Percentiles rank a stretch among this genome's conserved stretches.
Conservation (phyloP, 768 basidiomycete species). For the Tubosaeta brunneosetosa region DNA sequence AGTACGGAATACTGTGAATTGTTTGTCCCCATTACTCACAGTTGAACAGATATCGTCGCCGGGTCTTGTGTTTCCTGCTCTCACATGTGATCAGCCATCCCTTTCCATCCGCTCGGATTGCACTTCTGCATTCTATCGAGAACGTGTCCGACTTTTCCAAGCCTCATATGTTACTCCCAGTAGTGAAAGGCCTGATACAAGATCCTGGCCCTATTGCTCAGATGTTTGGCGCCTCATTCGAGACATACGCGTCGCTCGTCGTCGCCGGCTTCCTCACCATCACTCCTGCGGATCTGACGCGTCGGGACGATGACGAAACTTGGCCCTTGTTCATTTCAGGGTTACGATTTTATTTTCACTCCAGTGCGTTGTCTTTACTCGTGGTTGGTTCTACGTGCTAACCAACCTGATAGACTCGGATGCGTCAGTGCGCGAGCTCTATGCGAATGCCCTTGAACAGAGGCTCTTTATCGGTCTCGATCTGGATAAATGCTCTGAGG, state of each 20-base stretch:
- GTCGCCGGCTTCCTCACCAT: constrained; percentile 52
- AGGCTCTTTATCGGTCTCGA: constrained; percentile 55
- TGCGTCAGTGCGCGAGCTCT: constrained; percentile 34
- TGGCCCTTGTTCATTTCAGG: constrained; percentile 52
- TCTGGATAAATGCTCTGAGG: constrained; percentile 47
- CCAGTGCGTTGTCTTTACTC: constrained; percentile 37
- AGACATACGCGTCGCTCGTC: constrained; percentile 29
- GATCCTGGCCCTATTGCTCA: constrained; percentile 23
- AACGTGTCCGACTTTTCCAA: constrained; percentile 40
- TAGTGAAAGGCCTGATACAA: constrained; percentile 41
- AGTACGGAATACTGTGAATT: constrained; percentile 36
- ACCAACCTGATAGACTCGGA: constrained; percentile 34
- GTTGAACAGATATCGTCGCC: constrained; percentile 56
- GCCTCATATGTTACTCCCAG: constrained; percentile 54
- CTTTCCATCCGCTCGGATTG: constrained; percentile 42
- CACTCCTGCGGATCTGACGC: constrained; percentile 42
- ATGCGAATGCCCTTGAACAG: constrained; percentile 44
- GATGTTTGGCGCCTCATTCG: constrained; percentile 37
- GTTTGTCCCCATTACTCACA: constrained; percentile 19
- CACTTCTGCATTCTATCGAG: constrained; percentile 47
- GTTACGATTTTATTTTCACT: constrained; percentile 41
- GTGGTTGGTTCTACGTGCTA: not conserved
- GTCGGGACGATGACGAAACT: constrained; percentile 30
- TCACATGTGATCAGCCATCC: constrained; percentile 70
- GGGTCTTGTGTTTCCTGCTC: constrained; percentile 69